A percentile compares a stretch with the other conserved stretches of the same genome.
phyloP scores from a whole-genome alignment of 2,329 filamentous ascomycete genomes.

The Talaromyces albobiverticillius region DNA sequence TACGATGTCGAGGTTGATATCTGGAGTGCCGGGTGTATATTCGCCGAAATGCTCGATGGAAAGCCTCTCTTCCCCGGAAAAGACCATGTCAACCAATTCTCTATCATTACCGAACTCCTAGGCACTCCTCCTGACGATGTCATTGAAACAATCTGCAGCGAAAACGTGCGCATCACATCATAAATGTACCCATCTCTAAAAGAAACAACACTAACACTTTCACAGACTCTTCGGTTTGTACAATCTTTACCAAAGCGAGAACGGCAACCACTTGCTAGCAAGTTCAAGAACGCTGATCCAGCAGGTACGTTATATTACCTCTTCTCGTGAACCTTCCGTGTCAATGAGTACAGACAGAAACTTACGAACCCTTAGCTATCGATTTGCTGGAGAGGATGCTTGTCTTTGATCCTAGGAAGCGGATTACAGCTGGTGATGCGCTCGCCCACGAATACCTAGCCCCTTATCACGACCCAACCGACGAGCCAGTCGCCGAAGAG shows the following conservation, averaged over 20 bases:
- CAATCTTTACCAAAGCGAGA: conserved; percentile 95
- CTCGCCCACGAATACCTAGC: conserved; percentile 90
- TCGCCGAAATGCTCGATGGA: conserved; percentile 98
- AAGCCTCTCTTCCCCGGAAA: conserved; percentile 98
- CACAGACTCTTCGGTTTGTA: conserved; percentile 88
- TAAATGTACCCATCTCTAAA: background rate
- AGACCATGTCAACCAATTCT: conserved; percentile 99
- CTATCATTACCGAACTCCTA: conserved; percentile 96
- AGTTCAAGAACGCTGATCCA: conserved; percentile 94
- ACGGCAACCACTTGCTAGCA: conserved; percentile 77
- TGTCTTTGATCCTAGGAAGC: conserved; percentile 96
- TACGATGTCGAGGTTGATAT: conserved; percentile 99
- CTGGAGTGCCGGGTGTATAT: conserved; percentile 98
- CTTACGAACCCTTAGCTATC: conserved; percentile 59
- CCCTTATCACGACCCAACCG: conserved; percentile 94
- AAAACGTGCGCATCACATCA: conserved; percentile 67
- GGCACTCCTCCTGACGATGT: conserved; percentile 97
- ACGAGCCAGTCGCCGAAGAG: conserved; percentile 92
- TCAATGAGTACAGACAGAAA: background rate
- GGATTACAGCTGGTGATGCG: conserved; percentile 81
- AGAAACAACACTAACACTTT: background rate
- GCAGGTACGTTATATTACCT: conserved; percentile 56
- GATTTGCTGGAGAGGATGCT: conserved; percentile 95
- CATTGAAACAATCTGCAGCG: conserved; percentile 96
- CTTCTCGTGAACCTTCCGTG: background rate